Percentiles rank a stretch among this genome's conserved stretches.
phyloP scores from a whole-genome alignment of 805 yeast genomes.

The Saccharomycopsis lassenensis region DNA sequence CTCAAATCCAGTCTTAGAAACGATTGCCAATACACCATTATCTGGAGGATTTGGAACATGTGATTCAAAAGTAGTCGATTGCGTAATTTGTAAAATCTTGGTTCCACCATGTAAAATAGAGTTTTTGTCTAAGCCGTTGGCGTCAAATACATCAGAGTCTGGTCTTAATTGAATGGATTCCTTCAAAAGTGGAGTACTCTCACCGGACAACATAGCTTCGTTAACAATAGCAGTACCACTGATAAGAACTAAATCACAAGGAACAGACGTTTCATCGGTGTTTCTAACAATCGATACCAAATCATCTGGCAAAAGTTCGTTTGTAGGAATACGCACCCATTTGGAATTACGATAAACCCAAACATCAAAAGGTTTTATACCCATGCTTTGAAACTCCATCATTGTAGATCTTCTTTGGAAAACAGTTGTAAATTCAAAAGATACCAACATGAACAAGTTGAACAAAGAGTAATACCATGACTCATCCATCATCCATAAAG shows the following conservation, averaged over 20 bases:
- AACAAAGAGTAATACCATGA: conserved; percentile 93
- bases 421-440: conserved; percentile 90
- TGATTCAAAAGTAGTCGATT: conserved; percentile 35
- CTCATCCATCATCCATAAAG: conserved; percentile 92
- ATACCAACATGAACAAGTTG: conserved; percentile 81
- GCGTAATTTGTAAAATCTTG: conserved; percentile 84
- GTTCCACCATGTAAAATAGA: conserved; percentile 93
- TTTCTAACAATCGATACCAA: conserved; percentile 81
- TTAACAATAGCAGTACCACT: conserved; percentile 93
- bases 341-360: conserved; percentile 56
- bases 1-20: conserved; percentile 93
- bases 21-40: conserved; percentile 82
- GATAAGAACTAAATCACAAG: conserved; percentile 80
- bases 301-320: conserved; percentile 83
- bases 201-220: conserved; percentile 99
- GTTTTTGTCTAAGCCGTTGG: conserved; percentile 82
- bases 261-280: conserved; percentile 81
- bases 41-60: conserved; percentile 65
- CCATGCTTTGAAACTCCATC: conserved; percentile 95
- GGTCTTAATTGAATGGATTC: conserved; percentile 87
- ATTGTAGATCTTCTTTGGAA: conserved; percentile 92
- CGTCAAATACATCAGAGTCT: conserved; percentile 48
- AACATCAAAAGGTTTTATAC: conserved; percentile 80
- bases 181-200: conserved; percentile 91
- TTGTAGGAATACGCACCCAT: conserved; percentile 65